Evolutionary conservation across 2,329 filamentous ascomycete genomes (phyloP).

Genomic region (Beauveria asiatica): DNA sequence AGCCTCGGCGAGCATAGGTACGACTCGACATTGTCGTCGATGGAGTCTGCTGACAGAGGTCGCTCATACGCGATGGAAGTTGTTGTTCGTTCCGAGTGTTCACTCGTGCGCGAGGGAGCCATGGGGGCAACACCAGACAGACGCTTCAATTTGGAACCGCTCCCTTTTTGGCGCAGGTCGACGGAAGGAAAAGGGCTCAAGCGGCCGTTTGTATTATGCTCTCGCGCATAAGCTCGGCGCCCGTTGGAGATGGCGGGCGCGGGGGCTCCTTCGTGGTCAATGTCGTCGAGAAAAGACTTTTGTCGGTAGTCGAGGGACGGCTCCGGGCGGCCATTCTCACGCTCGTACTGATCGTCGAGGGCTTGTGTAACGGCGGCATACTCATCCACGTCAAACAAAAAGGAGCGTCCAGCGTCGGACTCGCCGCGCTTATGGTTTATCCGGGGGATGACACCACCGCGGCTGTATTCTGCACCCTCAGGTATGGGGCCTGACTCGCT

Average conservation of each 20-base stretch:
- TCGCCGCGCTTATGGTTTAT: constrained; percentile 11
- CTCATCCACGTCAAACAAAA: constrained; percentile 12
- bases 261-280: constrained; percentile 56
- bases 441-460: background rate
- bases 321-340: constrained; percentile 12
- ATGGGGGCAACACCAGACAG: constrained; percentile 37
- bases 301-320: constrained; percentile 17
- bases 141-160: constrained; percentile 50
- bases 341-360: constrained; percentile 24
- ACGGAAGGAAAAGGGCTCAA: constrained; percentile 35
- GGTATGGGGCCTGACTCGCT: constrained; percentile 36
- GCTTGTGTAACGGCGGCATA: constrained; percentile 13
- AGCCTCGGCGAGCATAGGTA: constrained; percentile 78
- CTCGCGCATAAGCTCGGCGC: constrained; percentile 41
- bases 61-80: constrained; percentile 55
- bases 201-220: constrained; percentile 37
- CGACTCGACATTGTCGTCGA: constrained; percentile 78
- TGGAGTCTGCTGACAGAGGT: constrained; percentile 71
- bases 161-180: constrained; percentile 40
- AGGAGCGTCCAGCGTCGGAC: constrained; percentile 6
- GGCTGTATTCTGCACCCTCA: constrained; percentile 29
- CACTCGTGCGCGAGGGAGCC: constrained; percentile 30
- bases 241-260: constrained; percentile 60
- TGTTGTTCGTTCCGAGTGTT: constrained; percentile 19
- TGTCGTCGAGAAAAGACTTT: constrained; percentile 1